Evolutionary conservation across 306 rosid genomes (phyloP).

Genomic region (Psophocarpus tetragonolobus): DNA sequence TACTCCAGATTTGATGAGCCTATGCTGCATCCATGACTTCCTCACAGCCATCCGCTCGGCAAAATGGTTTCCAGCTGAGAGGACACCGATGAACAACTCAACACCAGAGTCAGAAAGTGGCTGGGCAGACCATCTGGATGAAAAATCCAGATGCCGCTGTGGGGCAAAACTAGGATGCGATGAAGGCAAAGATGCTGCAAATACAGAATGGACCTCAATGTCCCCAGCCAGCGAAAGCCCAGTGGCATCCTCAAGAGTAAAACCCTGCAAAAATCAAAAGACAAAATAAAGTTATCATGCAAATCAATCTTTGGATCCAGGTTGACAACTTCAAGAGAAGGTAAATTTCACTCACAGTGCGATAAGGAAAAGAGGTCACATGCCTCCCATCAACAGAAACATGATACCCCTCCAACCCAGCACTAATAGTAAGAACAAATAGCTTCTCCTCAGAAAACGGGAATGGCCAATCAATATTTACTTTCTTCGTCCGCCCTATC

Average conservation of each 20-base stretch:
- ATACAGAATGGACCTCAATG: constrained; percentile 65
- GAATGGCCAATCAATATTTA: constrained; percentile 76
- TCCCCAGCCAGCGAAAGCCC: constrained; percentile 76
- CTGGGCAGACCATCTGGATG: constrained; percentile 66
- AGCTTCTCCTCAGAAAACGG: constrained; percentile 73
- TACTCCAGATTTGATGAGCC: constrained; percentile 59
- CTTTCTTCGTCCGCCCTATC: constrained; percentile 66
- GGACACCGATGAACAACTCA: constrained; percentile 76
- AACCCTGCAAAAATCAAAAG: constrained; percentile 58
- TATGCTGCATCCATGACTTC: constrained; percentile 95
- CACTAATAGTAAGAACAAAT: constrained; percentile 81
- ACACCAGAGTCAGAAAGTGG: constrained; percentile 50
- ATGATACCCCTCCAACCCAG: constrained; percentile 93
- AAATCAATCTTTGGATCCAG: not conserved
- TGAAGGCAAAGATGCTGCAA: constrained; percentile 78
- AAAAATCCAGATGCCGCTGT: constrained; percentile 64
- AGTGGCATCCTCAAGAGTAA: constrained; percentile 92
- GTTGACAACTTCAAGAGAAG: not conserved
- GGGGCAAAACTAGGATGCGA: constrained; percentile 87
- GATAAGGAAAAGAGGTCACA: constrained; percentile 77
- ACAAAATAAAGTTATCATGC: constrained; percentile 11
- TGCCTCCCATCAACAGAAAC: constrained; percentile 84
- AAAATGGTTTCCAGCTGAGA: constrained; percentile 94
- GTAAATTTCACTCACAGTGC: constrained; percentile 62
- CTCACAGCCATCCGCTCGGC: constrained; percentile 91